Evolutionary conservation across 176 grass and related monocot species (phyloP).

Genomic region (Thalia dealbata): DNA sequence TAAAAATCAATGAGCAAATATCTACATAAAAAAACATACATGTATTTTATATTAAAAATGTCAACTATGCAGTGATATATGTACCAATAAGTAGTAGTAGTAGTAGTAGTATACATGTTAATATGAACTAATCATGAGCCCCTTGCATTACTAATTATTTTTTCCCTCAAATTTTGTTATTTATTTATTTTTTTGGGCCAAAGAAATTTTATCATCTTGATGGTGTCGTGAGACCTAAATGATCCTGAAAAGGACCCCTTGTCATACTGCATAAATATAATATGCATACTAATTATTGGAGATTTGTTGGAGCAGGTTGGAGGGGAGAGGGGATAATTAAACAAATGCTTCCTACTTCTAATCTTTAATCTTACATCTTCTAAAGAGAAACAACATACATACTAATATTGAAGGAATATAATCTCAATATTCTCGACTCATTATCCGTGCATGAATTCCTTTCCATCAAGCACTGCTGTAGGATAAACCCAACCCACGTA

Average conservation of each 20-base stretch:
- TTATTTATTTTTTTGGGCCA: too few species aligned
- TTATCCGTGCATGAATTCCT: too few species aligned
- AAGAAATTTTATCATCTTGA: not conserved
- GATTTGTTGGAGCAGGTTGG: not conserved
- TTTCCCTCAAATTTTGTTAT: too few species aligned
- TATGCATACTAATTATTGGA: not conserved
- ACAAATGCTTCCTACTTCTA: not conserved
- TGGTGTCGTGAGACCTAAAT: not conserved
- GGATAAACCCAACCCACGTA: too few species aligned
- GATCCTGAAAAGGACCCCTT: not conserved
- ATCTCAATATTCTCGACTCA: too few species aligned
- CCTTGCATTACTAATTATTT: too few species aligned
- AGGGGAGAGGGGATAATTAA: not conserved
- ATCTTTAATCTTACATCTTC: not conserved
- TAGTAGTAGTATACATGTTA: not conserved
- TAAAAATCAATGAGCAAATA: too few species aligned
- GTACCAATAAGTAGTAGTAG: not conserved
- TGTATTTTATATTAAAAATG: too few species aligned
- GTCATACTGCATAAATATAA: not conserved
- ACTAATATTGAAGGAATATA: not conserved
- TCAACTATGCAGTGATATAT: not conserved
- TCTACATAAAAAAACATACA: too few species aligned
- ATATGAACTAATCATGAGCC: not conserved
- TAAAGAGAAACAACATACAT: not conserved
- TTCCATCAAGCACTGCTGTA: too few species aligned